Conservation (phyloP, 2,329 filamentous ascomycete species). For the Daldinia sp. region DNA sequence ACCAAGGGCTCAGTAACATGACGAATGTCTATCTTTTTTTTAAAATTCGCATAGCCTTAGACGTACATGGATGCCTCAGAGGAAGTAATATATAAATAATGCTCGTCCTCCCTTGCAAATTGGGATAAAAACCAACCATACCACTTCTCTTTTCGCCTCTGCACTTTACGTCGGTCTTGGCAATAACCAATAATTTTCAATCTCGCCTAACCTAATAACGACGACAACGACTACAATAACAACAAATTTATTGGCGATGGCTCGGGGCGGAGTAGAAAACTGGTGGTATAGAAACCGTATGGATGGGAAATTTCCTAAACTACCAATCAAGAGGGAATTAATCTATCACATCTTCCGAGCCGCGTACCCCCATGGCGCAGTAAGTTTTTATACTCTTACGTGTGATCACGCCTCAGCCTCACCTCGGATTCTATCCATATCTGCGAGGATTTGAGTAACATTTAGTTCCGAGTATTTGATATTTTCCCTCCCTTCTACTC, state of each 20-base stretch:
- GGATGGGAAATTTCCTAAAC: constrained; percentile 15
- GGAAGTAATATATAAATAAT: constrained; percentile 20
- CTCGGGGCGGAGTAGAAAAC: background rate
- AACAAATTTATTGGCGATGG: background rate
- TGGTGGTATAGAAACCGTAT: constrained; percentile 35
- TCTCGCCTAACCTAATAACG: background rate
- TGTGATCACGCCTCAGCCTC: constrained; percentile 23
- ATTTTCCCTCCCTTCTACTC: background rate
- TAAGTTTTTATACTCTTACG: constrained; percentile 26
- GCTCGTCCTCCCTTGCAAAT: background rate
- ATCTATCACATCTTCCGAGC: constrained; percentile 37
- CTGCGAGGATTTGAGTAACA: background rate
- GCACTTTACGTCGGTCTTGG: background rate
- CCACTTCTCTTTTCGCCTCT: background rate
- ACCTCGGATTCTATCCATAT: background rate
- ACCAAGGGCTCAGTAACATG: constrained; percentile 19
- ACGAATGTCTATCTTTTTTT: constrained; percentile 7
- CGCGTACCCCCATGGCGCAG: constrained; percentile 40
- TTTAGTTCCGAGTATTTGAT: background rate
- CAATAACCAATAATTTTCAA: background rate
- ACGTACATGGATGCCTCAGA: background rate
- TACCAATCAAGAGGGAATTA: constrained; percentile 37
- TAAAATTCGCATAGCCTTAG: constrained; percentile 27
- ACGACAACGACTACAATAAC: constrained; percentile 10
- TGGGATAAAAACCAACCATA: background rate